Percentiles rank a stretch among this genome's conserved stretches.
phyloP scores from a whole-genome alignment of 2,329 filamentous ascomycete species.

The Microdochium bolleyi region DNA sequence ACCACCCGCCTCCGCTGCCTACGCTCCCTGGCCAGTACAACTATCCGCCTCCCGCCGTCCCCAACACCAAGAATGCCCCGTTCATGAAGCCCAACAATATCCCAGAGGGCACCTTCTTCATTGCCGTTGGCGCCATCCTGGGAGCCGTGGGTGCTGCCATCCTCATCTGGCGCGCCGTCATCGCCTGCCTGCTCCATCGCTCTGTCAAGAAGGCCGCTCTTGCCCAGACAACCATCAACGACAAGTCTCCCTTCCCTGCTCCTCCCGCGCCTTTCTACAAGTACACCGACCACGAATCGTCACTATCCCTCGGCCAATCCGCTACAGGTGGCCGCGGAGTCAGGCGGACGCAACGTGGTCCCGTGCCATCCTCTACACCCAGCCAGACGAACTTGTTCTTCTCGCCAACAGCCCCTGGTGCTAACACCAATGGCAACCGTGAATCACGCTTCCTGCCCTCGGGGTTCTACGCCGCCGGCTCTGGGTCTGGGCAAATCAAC shows the following conservation, averaged over 20 bases:
- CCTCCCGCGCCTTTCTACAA: slow-evolving; percentile 56
- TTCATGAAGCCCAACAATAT: slow-evolving; percentile 84
- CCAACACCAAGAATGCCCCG: slow-evolving; percentile 75
- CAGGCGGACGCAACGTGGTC: slow-evolving; percentile 43
- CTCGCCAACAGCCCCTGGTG: slow-evolving; percentile 74
- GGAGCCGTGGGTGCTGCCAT: slow-evolving; percentile 77
- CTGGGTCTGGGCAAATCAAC: slow-evolving; percentile 37
- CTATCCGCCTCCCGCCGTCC: slow-evolving; percentile 68
- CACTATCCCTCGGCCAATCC: slow-evolving; percentile 39
- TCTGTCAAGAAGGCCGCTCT: slow-evolving; percentile 82
- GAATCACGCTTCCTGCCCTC: slow-evolving; percentile 79
- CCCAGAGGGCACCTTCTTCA: slow-evolving; percentile 93
- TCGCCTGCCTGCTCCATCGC: slow-evolving; percentile 86
- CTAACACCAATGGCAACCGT: slow-evolving; percentile 48
- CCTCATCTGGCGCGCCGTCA: slow-evolving; percentile 77
- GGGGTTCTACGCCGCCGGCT: slow-evolving; percentile 78
- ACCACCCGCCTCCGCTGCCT: slow-evolving; percentile 28
- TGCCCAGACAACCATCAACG: slow-evolving; percentile 60
- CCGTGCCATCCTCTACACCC: slow-evolving; percentile 45
- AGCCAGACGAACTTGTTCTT: slow-evolving; percentile 79
- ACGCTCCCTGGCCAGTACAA: slow-evolving; percentile 48
- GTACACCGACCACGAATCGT: slow-evolving; percentile 51
- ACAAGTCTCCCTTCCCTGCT: slow-evolving; percentile 57
- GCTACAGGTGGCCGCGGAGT: slow-evolving; percentile 38
- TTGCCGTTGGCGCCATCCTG: slow-evolving; percentile 81